These are phyloP conservation scores for Panaeolus cyanescens DNA, from an alignment of 768 basidiomycete species.

Conservation along the genomic window DNA sequence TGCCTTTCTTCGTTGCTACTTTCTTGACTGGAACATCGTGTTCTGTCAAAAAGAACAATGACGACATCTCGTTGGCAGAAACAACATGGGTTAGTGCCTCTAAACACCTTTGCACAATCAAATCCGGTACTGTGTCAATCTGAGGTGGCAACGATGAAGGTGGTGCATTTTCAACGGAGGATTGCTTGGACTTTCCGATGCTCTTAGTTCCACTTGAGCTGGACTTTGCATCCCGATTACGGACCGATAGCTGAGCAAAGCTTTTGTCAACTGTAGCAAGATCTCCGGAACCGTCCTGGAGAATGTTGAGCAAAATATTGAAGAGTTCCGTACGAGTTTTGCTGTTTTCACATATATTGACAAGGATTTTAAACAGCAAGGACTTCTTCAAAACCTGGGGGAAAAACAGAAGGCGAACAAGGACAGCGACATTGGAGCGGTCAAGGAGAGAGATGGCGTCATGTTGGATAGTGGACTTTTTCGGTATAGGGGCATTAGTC, in stretches of 20 bases:
- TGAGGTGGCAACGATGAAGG: conserved; percentile 53
- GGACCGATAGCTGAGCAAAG: conserved; percentile 88
- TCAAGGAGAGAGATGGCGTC: conserved; percentile 95
- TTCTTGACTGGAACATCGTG: conserved; percentile 88
- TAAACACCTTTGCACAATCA: conserved; percentile 92
- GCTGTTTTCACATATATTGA: conserved; percentile 94
- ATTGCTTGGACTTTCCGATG: conserved; percentile 53
- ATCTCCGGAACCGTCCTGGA: conserved; percentile 95
- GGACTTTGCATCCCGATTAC: conserved; percentile 46
- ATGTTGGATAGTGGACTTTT: conserved; percentile 61
- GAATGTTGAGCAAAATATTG: conserved; percentile 89
- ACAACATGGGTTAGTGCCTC: conserved; percentile 92
- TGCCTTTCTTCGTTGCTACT: conserved; percentile 67
- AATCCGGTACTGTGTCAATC: conserved; percentile 85
- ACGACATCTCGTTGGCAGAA: conserved; percentile 77
- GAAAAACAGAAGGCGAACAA: conserved; percentile 94
- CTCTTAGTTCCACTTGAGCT: conserved; percentile 58
- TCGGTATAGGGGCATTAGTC: conserved; percentile 26
- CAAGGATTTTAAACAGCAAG: conserved; percentile 84
- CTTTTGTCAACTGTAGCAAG: conserved; percentile 90
- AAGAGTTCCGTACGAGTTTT: conserved; percentile 91
- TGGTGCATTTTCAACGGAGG: conserved; percentile 52
- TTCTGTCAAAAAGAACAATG: conserved; percentile 94
- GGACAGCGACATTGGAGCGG: conserved; percentile 82
- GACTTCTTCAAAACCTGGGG: conserved; percentile 89